Evolutionary conservation across 176 grass and related monocot species (phyloP), one percentile per base, ranked within the genome.

Genomic region (Calamus simplicifolius): DNA sequence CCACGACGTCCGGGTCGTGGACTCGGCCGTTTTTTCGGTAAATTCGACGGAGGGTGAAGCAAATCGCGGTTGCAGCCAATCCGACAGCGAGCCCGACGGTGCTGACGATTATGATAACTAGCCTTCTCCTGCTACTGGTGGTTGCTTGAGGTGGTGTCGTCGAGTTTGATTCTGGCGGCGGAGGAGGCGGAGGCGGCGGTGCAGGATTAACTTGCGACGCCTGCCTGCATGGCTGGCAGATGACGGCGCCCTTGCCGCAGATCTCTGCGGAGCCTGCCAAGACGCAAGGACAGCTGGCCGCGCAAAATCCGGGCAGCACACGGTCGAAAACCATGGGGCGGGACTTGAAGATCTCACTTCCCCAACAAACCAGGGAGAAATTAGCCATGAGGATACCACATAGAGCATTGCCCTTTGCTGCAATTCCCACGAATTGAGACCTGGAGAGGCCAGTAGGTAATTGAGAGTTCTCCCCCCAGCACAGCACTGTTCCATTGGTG

Each of bases 301-400:
- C 35, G 30, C 91, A 96, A 4, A 86, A 66, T 0, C 91, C 86
- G 2, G 91, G 91, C 65, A 96, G 56, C 25, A 96, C 77, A 48
- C 77, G 74, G 15, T 57, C 17, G 66, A 87, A 90, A 18, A 88
- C 77, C 18, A 90, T 48, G 50, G 76, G 80, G 53, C 85, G 80
- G 43, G 64, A 64, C 50, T 57, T 23, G 60, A 96, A 75, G 4
- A 75, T 59, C 17, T 14, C 28, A 10, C 66, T 75, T 14, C 91
- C 91, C 91, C 91, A 96, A 31, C 91, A 96, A 52, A 84, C 68
- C 19, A 96, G 70, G 2, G 91, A 96, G 80, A 79, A 96, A 66
- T 90, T 87, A 14, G 68, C 59, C 91, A 74, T 77, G 27, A 96
- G 76, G 12, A 96, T 43, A 49, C 83, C 91, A 48, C 91, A 96